Evolutionary conservation across 73 alveolate genomes (phyloP).

Genomic region (Symbiodinium pilosum): DNA sequence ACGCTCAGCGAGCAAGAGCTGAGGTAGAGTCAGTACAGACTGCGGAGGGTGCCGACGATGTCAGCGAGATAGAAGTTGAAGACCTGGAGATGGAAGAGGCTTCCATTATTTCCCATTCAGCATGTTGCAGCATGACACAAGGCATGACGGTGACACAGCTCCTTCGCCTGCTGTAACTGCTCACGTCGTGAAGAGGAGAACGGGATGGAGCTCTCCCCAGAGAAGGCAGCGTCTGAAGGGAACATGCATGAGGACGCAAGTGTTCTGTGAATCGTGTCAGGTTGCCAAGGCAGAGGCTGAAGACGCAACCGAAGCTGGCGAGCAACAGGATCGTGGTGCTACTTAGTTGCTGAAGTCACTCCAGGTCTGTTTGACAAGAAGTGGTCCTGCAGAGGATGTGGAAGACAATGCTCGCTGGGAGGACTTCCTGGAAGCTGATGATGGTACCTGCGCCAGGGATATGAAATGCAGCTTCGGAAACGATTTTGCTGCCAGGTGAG

Average conservation of each 20-base stretch:
- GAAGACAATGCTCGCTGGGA: constrained; percentile 48
- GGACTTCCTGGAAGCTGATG: constrained; percentile 62
- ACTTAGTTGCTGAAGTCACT: too few relatives aligned
- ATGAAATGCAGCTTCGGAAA: too few relatives aligned
- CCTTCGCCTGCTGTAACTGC: neutral
- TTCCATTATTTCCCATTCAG: neutral
- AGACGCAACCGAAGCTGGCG: constrained; percentile 26
- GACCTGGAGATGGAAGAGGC: neutral
- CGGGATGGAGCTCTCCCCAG: neutral
- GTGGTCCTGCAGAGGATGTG: neutral
- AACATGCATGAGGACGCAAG: neutral
- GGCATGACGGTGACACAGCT: neutral
- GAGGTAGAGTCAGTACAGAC: neutral
- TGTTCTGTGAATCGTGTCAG: neutral
- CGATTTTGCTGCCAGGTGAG: neutral
- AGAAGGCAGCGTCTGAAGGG: neutral
- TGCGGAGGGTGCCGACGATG: neutral
- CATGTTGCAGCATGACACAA: too few relatives aligned
- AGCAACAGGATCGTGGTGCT: too few relatives aligned
- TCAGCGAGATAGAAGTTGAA: neutral
- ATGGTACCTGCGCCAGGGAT: neutral
- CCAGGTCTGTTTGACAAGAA: too few relatives aligned
- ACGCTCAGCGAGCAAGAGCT: neutral
- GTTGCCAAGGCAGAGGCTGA: neutral
- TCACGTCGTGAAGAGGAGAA: neutral